Base-by-base conservation (phyloP, 768 basidiomycete genomes). In the Hygrophorus pudorinus region DNA sequence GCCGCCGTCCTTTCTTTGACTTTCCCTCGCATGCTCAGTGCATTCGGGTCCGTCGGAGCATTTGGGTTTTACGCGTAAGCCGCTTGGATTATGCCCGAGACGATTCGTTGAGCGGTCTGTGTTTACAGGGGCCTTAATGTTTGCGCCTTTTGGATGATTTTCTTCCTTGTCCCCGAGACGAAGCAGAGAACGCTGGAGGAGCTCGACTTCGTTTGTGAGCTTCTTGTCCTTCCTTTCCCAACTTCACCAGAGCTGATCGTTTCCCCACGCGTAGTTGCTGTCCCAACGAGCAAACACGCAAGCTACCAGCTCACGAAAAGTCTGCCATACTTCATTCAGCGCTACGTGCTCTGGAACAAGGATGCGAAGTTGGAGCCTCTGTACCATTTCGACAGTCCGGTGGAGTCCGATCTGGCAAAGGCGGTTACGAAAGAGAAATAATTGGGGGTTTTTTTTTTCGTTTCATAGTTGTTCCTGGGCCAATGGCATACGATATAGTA, bases 21-120 rank as follows among this genome's bases (percentile, higher is more conserved):
- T 0, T 82, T 80, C 73, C 80, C 81, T 17, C 67, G 73, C 20
- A 61, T 83, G 39, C 53, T 78, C 2, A 50, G 54, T 4, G 68
- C 75, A 0, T 61, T 80, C 45, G 65, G 62, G 10, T 51, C 56
- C 14, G 48, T 61, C 1, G 73, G 73, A 45, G 63, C 37, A 3
- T 38, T 38, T 18, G 18, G 13, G 4, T 38, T 38, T 20, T 38
- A 38, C 37, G 37, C 37, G 56, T 58, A 39, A n/a, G 51, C 53
- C 27, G 7, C 13, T 11, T 46, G 30, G 7, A 18, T 44, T 48
- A n/a, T 61, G 59, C 18, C 37, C 21, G 14, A 9, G 37, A 11
- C 37, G 18, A 56, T 28, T 20, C n/a, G 35, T n/a, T 18, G 6
- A 13, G 14, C 11, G 4, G 21, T 38, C 70, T 18, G 78, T 77